phyloP scores from a whole-genome alignment of 2,329 filamentous ascomycete genomes.

The Akanthomyces muscarius region DNA sequence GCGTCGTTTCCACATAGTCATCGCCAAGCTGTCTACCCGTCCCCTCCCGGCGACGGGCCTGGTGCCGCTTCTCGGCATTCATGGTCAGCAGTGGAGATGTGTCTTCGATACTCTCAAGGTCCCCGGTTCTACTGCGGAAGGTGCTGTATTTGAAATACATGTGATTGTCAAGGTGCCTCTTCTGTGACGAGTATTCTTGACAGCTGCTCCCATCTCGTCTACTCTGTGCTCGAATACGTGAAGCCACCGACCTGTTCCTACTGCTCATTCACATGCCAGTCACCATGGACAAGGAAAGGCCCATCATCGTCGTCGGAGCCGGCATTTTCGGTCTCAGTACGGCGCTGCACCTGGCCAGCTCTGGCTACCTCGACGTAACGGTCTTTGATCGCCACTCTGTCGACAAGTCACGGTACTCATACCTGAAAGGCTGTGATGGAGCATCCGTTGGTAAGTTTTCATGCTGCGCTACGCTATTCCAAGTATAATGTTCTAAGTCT shows the following conservation, averaged over 20 bases:
- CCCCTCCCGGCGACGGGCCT: not conserved
- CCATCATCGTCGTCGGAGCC: slow-evolving; percentile 5
- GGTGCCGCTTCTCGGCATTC: not conserved
- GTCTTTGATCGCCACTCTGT: slow-evolving; percentile 46
- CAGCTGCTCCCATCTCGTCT: not conserved
- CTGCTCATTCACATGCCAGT: not conserved
- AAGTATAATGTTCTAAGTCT: not conserved
- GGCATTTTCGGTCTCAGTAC: slow-evolving; percentile 33
- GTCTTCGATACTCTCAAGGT: not conserved
- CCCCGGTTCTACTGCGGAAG: not conserved
- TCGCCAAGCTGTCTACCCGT: not conserved
- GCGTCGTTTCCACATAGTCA: not conserved
- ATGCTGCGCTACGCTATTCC: not conserved
- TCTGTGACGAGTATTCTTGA: not conserved
- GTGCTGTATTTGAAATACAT: not conserved
- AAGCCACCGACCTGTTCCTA: not conserved
- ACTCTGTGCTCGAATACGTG: too few relatives aligned
- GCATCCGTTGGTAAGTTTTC: slow-evolving; percentile 36
- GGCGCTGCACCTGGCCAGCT: slow-evolving; percentile 28
- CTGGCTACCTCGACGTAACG: slow-evolving; percentile 44
- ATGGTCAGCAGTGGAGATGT: not conserved
- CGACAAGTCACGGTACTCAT: slow-evolving; percentile 37
- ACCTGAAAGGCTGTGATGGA: slow-evolving; percentile 37
- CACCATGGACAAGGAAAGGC: not conserved
- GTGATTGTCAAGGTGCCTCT: not conserved